These are phyloP conservation scores for Lecanicillium sp. DNA, from an alignment of 2,329 filamentous ascomycete species.

Conservation along the genomic window DNA sequence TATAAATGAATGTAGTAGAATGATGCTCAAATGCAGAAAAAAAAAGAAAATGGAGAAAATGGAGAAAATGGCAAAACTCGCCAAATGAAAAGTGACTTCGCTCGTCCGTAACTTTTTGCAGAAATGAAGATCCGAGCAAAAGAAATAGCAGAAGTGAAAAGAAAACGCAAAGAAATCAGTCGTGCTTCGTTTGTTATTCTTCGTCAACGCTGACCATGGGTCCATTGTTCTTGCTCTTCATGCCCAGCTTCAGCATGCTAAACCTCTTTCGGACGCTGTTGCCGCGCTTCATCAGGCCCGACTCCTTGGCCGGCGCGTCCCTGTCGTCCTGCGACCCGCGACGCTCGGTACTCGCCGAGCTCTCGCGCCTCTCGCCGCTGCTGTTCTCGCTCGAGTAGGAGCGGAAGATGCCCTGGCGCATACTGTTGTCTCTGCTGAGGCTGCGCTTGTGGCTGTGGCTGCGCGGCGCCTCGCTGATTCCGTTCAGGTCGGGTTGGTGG, in stretches of 20 bases:
- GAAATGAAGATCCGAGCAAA: constrained; percentile 3
- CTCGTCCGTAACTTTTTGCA: too few relatives aligned
- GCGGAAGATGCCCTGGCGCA: constrained; percentile 39
- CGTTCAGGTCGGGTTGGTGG: constrained; percentile 25
- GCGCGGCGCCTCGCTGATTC: constrained; percentile 20
- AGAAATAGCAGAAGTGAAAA: not conserved
- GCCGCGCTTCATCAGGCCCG: constrained; percentile 41
- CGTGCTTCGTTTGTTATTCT: constrained; percentile 35
- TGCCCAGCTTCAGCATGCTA: constrained; percentile 69
- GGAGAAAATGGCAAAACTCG: constrained; percentile 9
- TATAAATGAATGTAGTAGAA: not conserved
- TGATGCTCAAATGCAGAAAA: constrained; percentile 12
- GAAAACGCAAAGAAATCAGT: not conserved
- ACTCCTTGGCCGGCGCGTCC: constrained; percentile 26
- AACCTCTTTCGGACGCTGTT: constrained; percentile 69
- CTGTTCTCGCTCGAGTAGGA: constrained; percentile 24
- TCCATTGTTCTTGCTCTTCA: constrained; percentile 53
- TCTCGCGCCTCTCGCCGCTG: constrained; percentile 18
- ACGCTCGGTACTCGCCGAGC: constrained; percentile 20
- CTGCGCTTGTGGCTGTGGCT: constrained; percentile 23
- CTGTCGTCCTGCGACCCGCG: constrained; percentile 20
- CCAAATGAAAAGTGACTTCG: not conserved
- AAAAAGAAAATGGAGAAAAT: constrained; percentile 11
- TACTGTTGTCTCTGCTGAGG: constrained; percentile 24
- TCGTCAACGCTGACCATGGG: constrained; percentile 51